Evolutionary conservation across 2,329 filamentous ascomycete genomes (phyloP).

Genomic region (Keithomyces neogunnii): DNA sequence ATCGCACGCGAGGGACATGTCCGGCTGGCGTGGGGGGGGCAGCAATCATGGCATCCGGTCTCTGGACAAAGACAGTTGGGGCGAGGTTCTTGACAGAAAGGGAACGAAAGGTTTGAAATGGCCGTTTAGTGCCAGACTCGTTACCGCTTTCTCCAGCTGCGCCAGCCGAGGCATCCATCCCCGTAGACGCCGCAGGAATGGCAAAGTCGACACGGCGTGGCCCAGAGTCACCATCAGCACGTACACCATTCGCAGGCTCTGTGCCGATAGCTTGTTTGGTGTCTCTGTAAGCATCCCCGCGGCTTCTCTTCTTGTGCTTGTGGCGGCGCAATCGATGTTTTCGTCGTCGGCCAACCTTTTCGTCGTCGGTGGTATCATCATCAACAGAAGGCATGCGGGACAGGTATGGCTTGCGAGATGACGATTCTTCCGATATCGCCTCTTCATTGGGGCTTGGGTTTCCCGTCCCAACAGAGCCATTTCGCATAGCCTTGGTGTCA

Average conservation of each 20-base stretch:
- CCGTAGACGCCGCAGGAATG: slow-evolving; percentile 17
- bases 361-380: slow-evolving; percentile 37
- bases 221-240: slow-evolving; percentile 11
- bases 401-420: slow-evolving; percentile 26
- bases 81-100: slow-evolving; percentile 60
- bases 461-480: slow-evolving; percentile 33
- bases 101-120: slow-evolving; percentile 46
- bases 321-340: slow-evolving; percentile 27
- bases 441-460: slow-evolving; percentile 28
- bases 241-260: slow-evolving; percentile 20
- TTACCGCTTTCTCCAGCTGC: slow-evolving; percentile 16
- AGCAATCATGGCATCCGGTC: slow-evolving; percentile 19
- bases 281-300: slow-evolving; percentile 34
- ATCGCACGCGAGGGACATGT: slow-evolving; percentile 47
- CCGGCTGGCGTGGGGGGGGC: slow-evolving; percentile 26
- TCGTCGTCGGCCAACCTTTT: slow-evolving; percentile 24
- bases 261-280: slow-evolving; percentile 19
- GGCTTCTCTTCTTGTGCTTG: slow-evolving; percentile 27
- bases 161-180: slow-evolving; percentile 15
- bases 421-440: slow-evolving; percentile 27
- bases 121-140: slow-evolving; percentile 22
- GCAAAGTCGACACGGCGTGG: slow-evolving; percentile 53
- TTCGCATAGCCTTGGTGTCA: slow-evolving; percentile 23
- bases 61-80: slow-evolving; percentile 59
- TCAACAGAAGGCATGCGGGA: slow-evolving; percentile 28